Percentiles rank a stretch among this genome's conserved stretches.
Evolutionary conservation across 495 filamentous ascomycete species (phyloP).

Genomic region (Opeltia flavorubescens): DNA sequence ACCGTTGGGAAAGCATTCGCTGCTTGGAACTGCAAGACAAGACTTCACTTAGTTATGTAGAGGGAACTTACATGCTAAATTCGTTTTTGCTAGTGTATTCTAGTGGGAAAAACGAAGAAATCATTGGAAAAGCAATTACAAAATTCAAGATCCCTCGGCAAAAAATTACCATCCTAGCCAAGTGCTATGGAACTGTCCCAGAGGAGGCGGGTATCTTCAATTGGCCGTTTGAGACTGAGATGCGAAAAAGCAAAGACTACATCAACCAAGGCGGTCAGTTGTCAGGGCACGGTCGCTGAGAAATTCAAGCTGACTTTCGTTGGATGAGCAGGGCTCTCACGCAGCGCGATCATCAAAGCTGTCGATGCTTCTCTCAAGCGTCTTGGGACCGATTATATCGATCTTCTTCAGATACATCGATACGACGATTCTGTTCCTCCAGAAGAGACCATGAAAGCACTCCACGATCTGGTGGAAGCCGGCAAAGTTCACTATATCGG

Average conservation of each 20-base stretch:
- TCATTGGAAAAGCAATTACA: constrained; percentile 31
- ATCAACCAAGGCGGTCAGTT: constrained; percentile 23
- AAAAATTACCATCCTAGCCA: constrained; percentile 28
- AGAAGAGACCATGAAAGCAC: constrained; percentile 61
- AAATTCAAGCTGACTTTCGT: too few species aligned
- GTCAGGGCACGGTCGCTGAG: not conserved
- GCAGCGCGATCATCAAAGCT: constrained; percentile 51
- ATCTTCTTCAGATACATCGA: constrained; percentile 66
- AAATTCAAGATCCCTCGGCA: constrained; percentile 26
- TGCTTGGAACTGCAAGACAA: too few species aligned
- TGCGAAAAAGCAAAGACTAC: constrained; percentile 26
- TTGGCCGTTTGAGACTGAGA: constrained; percentile 14
- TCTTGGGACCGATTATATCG: constrained; percentile 53
- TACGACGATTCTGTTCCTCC: constrained; percentile 39
- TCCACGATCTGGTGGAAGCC: constrained; percentile 50
- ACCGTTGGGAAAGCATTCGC: too few species aligned
- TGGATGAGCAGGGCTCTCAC: constrained; percentile 35
- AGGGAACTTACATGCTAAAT: too few species aligned
- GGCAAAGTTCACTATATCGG: constrained; percentile 60
- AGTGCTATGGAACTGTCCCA: constrained; percentile 25
- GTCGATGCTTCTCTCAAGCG: constrained; percentile 53
- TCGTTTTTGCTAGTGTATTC: too few species aligned
- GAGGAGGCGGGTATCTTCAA: constrained; percentile 18
- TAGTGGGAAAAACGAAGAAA: constrained; percentile 24
- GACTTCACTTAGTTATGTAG: too few species aligned